These are phyloP conservation scores for Myxozyma vanderwaltii DNA, from an alignment of 805 yeast species.

Conservation along the genomic window DNA sequence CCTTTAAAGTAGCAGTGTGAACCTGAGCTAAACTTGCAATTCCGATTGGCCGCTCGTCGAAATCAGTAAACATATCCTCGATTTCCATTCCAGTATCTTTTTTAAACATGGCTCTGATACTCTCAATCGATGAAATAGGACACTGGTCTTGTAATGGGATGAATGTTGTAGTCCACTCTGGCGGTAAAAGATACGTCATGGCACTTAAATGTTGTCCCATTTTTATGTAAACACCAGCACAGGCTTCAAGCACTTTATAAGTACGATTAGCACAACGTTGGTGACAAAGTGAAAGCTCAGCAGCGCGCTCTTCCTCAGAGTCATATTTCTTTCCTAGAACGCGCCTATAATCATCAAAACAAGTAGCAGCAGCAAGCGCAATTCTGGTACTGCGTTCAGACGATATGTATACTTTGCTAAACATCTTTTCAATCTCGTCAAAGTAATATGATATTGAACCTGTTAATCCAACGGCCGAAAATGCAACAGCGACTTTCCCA, in stretches of 20 bases:
- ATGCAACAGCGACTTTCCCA: constrained; percentile 14
- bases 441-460: constrained; percentile 24
- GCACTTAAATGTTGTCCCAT: constrained; percentile 95
- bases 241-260: constrained; percentile 71
- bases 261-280: constrained; percentile 76
- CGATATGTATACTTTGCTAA: constrained; percentile 9
- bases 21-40: constrained; percentile 97
- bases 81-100: constrained; percentile 65
- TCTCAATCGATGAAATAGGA: constrained; percentile 74
- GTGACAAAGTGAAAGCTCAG: constrained; percentile 69
- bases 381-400: constrained; percentile 33
- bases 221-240: constrained; percentile 93
- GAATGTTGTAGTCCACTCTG: constrained; percentile 96
- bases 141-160: constrained; percentile 88
- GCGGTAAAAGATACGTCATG: constrained; percentile 84
- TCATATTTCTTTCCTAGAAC: constrained; percentile 53
- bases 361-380: constrained; percentile 61
- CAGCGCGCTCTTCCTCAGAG: constrained; percentile 49
- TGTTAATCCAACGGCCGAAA: constrained; percentile 18
- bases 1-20: constrained; percentile 67
- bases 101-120: constrained; percentile 65
- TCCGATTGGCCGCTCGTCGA: constrained; percentile 79
- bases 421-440: constrained; percentile 24
- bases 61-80: constrained; percentile 64
- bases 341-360: constrained; percentile 69